Percentiles rank a stretch among this genome's conserved stretches.
Conservation (phyloP, 2,329 filamentous ascomycete species). For the Didymella pinodella region DNA sequence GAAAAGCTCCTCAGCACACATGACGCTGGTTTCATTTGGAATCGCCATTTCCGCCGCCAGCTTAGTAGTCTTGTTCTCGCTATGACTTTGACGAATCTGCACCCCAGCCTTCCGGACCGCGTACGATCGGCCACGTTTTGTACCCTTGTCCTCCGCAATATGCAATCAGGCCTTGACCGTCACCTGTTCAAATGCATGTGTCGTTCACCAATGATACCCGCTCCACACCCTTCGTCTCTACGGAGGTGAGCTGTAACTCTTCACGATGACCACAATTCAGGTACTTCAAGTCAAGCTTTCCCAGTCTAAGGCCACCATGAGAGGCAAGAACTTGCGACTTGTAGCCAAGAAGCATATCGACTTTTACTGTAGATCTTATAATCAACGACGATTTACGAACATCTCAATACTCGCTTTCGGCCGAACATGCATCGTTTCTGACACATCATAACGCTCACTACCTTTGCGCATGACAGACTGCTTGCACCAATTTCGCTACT, state of each 20-base stretch:
- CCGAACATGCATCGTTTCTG: neutral
- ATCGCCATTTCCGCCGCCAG: constrained; percentile 12
- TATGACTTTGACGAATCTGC: constrained; percentile 38
- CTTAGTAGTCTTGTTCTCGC: constrained; percentile 22
- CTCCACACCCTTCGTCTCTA: neutral
- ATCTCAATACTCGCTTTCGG: neutral
- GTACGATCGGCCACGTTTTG: constrained; percentile 34
- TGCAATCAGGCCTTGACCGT: constrained; percentile 29
- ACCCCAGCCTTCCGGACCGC: constrained; percentile 29
- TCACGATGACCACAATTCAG: neutral
- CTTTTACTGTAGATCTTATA: neutral
- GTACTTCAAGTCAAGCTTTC: neutral
- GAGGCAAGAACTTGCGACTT: neutral
- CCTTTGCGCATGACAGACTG: neutral
- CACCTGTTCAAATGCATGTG: constrained; percentile 42
- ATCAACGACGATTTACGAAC: neutral
- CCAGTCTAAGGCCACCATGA: no score
- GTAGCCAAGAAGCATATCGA: neutral
- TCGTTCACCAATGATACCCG: neutral
- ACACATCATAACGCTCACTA: neutral
- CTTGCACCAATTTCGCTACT: neutral
- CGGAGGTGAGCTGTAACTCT: neutral
- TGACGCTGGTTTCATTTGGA: neutral
- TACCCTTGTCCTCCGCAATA: constrained; percentile 29
- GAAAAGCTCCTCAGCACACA: constrained; percentile 2